A percentile compares a stretch with the other conserved stretches of the same genome.
Conservation (phyloP, 2,329 filamentous ascomycete species). For the Fragosphaeria purpurea region DNA sequence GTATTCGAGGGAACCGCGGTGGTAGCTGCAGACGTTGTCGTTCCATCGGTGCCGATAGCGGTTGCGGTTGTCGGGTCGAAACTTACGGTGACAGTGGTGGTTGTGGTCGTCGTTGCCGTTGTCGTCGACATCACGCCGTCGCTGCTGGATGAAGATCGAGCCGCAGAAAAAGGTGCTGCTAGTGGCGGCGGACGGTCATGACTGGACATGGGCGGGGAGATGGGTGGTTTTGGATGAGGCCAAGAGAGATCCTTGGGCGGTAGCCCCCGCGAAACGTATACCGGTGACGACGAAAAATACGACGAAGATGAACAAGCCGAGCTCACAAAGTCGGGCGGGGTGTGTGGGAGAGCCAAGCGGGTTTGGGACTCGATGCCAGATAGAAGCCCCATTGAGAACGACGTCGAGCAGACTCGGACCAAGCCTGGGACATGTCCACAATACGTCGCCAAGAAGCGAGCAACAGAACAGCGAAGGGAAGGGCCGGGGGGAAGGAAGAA, state of each 20-base stretch:
- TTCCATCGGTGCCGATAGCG: too few species aligned
- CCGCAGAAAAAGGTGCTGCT: not conserved
- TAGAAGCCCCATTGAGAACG: conserved; percentile 46
- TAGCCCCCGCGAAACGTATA: not conserved
- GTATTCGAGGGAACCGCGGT: too few species aligned
- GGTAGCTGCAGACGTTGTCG: too few species aligned
- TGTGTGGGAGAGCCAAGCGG: conserved; percentile 41
- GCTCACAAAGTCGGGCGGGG: conserved; percentile 45
- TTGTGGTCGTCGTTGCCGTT: not conserved
- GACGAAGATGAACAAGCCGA: conserved; percentile 29
- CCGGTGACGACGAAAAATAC: conserved; percentile 13
- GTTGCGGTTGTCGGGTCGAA: too few species aligned
- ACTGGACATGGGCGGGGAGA: conserved; percentile 48
- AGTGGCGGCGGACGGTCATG: conserved; percentile 37
- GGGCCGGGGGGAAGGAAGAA: not conserved
- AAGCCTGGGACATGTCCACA: conserved; percentile 6
- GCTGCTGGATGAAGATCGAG: conserved; percentile 17
- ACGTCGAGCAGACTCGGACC: conserved; percentile 10
- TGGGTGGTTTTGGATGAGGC: conserved; percentile 29
- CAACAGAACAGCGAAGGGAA: not conserved
- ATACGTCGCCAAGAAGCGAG: not conserved
- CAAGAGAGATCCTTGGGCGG: conserved; percentile 33
- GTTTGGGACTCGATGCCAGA: conserved; percentile 39
- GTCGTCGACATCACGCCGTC: conserved; percentile 31
- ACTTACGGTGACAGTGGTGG: not conserved